These are phyloP conservation scores for Pistacia vera DNA, from an alignment of 345 rosid species.

Conservation along the genomic window DNA sequence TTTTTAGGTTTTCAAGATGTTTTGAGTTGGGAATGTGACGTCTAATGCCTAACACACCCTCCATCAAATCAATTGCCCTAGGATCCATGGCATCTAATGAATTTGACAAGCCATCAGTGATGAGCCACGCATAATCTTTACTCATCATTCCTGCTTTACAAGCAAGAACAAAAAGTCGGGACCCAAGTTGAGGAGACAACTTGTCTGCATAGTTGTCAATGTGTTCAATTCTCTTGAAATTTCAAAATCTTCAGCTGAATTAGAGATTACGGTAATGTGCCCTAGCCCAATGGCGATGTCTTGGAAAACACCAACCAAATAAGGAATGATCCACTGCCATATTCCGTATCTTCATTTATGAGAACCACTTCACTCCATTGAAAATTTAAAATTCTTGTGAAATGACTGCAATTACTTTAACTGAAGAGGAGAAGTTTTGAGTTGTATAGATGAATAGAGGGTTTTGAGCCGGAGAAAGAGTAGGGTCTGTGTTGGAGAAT, in stretches of 20 bases:
- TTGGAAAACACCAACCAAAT: slow-evolving; percentile 31
- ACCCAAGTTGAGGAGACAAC: slow-evolving; percentile 36
- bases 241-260: slow-evolving; percentile 14
- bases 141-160: slow-evolving; percentile 35
- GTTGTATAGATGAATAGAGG: background rate
- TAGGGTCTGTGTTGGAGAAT: slow-evolving; percentile 34
- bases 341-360: slow-evolving; percentile 39
- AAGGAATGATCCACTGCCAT: slow-evolving; percentile 36
- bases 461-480: slow-evolving; percentile 14
- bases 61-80: background rate
- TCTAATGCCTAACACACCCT: slow-evolving; percentile 16
- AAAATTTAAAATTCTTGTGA: slow-evolving; percentile 18
- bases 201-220: slow-evolving; percentile 32
- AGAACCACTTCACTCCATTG: slow-evolving; percentile 39
- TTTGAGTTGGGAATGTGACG: background rate
- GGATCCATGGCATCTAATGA: background rate
- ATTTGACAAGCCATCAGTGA: slow-evolving; percentile 29
- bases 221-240: slow-evolving; percentile 29
- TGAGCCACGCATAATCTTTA: slow-evolving; percentile 38
- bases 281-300: slow-evolving; percentile 23
- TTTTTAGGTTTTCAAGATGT: background rate
- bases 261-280: slow-evolving; percentile 24
- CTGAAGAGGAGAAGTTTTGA: background rate
- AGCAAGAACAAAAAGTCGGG: slow-evolving; percentile 31
- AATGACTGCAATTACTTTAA: slow-evolving; percentile 26